These are phyloP conservation scores for Iberis pinnata DNA, from an alignment of 345 rosid genomes.

Conservation along the genomic window DNA sequence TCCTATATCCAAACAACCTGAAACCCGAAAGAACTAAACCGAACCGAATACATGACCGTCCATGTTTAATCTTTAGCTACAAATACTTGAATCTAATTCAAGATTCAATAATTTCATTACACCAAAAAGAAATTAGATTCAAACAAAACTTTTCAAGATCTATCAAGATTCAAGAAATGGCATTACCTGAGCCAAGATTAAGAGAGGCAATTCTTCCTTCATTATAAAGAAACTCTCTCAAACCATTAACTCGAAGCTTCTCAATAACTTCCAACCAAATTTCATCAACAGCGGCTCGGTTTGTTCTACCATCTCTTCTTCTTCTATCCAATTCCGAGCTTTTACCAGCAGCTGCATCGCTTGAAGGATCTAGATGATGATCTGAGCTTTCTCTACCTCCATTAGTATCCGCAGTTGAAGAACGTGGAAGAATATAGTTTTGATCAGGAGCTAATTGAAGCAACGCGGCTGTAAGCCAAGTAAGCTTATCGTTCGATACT, in stretches of 20 bases:
- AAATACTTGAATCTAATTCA: background rate
- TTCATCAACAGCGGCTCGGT: conserved; percentile 49
- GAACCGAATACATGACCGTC: too few species aligned
- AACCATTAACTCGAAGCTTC: conserved; percentile 43
- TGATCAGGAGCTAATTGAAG: conserved; percentile 99
- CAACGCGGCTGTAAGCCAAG: conserved; percentile 96
- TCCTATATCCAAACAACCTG: too few species aligned
- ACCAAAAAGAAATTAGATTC: background rate
- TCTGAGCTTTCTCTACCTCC: conserved; percentile 31
- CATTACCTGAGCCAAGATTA: conserved; percentile 79
- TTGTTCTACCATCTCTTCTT: conserved; percentile 42
- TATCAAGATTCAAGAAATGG: background rate
- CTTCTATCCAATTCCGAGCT: conserved; percentile 41
- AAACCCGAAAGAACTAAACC: too few species aligned
- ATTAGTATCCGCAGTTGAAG: conserved; percentile 50
- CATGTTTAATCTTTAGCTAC: background rate
- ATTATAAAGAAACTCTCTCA: conserved; percentile 62
- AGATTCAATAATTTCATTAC: background rate
- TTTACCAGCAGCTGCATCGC: conserved; percentile 37
- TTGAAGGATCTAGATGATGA: conserved; percentile 32
- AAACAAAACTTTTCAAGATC: background rate
- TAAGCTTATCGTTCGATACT: conserved; percentile 80
- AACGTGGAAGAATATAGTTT: conserved; percentile 67
- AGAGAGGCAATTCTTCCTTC: conserved; percentile 84
- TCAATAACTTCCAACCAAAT: conserved; percentile 85